Percentiles rank a stretch among this genome's conserved stretches.
Conservation (phyloP, 2,329 filamentous ascomycete species). For the Xylaria sp. region DNA sequence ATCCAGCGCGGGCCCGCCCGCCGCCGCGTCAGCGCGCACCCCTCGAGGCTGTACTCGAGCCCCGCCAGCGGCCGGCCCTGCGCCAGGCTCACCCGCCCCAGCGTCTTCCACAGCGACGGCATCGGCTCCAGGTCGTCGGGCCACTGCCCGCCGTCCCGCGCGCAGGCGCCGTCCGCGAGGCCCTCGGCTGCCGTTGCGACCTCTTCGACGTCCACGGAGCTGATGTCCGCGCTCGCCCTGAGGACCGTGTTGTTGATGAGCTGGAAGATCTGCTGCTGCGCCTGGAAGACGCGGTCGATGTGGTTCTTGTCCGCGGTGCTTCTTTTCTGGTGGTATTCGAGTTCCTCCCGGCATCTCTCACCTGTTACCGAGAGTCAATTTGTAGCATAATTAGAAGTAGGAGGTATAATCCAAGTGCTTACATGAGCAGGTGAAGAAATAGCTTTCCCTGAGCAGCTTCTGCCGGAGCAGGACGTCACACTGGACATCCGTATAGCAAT, state of each 20-base stretch:
- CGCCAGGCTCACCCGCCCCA: constrained; percentile 29
- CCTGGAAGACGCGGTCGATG: constrained; percentile 17
- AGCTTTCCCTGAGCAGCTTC: constrained; percentile 23
- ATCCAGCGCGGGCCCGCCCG: constrained; percentile 30
- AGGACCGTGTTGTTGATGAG: neutral
- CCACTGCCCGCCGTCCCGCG: constrained; percentile 30
- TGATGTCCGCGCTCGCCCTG: neutral
- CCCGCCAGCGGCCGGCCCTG: constrained; percentile 24
- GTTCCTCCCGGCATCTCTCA: constrained; percentile 32
- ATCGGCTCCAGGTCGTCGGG: constrained; percentile 35
- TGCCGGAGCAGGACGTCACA: constrained; percentile 29
- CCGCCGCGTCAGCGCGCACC: constrained; percentile 26
- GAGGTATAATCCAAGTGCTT: neutral
- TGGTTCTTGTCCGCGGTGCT: constrained; percentile 10
- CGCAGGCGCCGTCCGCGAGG: constrained; percentile 16
- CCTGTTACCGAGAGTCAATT: constrained; percentile 17
- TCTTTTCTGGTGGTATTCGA: constrained; percentile 17
- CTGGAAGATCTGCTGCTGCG: constrained; percentile 11
- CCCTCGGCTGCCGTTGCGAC: constrained; percentile 18
- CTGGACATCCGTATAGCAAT: constrained; percentile 36
- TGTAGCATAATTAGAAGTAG: neutral
- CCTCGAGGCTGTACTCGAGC: constrained; percentile 32
- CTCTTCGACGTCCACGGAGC: constrained; percentile 2
- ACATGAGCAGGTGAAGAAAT: constrained; percentile 37
- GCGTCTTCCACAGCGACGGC: constrained; percentile 25